Evolutionary conservation across 768 basidiomycete genomes (phyloP), one percentile per base, ranked within the genome.

Genomic region (Amanita jacksonii): DNA sequence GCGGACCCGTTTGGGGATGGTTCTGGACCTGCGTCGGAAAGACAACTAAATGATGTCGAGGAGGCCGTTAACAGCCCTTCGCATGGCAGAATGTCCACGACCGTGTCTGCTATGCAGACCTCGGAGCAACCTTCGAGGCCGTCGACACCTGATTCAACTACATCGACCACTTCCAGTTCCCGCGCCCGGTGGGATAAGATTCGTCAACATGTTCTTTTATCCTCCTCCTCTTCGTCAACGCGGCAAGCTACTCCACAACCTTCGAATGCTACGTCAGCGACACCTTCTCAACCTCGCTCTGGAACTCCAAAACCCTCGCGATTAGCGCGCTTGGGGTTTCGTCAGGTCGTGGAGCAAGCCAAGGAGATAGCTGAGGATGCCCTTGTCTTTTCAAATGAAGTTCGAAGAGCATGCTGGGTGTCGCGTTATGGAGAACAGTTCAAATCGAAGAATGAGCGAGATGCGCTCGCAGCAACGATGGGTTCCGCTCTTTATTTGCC

Each of bases 331-430:
- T 57, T 79, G 9, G 78, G 74, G 1, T 77, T 81, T 50, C 68
- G 69, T 37, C 78, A 84, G 18, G 74, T 81, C 9, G 81, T 83
- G 1, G 82, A 85, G 25, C 70, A 77, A 45, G 80, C 66, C 3
- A 70, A 70, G 20, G 78, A 76, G 43, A 63, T 67, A 31, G 59
- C 65, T 0, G 74, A 77, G 33, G 73, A 78, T 38, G 58, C 61
- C 12, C 66, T 65, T 10, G 69, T 64, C 51, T 71, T 83, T 38
- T 65, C 71, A 3, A 69, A 72, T 42, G 80, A 82, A 27, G 62
- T 86, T 2, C 62, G 70, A 48, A 70, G 64, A 45, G 71, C 77
- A 2, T 81, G 76, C 52, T 70, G 69, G 62, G 58, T 65, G 10
- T 68, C 71, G 24, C 68, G 76, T n/a, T 70, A 69, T 42, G 58